These are phyloP conservation scores for Pleurotus cornucopiae DNA, from an alignment of 768 basidiomycete genomes.

Conservation along the genomic window DNA sequence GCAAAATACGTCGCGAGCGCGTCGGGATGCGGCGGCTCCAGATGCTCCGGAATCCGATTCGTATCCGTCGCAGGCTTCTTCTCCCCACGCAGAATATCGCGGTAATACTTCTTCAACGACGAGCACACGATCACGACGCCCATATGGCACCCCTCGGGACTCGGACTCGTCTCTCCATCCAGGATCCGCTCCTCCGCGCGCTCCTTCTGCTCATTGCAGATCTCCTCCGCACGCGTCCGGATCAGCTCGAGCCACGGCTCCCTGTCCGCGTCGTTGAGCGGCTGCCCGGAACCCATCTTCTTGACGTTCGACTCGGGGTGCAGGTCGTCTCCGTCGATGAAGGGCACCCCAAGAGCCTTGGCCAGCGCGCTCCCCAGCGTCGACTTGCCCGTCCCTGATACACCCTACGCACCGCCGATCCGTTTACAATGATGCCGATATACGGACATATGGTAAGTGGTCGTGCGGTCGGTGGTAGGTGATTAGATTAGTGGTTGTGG, in stretches of 20 bases:
- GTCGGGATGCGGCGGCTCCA: slow-evolving; percentile 22
- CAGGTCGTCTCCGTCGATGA: slow-evolving; percentile 85
- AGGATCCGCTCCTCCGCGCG: slow-evolving; percentile 2
- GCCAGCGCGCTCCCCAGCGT: slow-evolving; percentile 68
- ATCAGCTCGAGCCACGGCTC: slow-evolving; percentile 82
- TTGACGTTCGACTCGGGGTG: slow-evolving; percentile 79
- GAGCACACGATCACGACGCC: slow-evolving; percentile 88
- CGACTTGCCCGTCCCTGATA: slow-evolving; percentile 70
- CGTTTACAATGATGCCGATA: background rate
- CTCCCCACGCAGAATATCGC: slow-evolving; percentile 73
- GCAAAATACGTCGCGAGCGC: slow-evolving; percentile 71
- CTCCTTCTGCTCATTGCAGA: slow-evolving; percentile 18
- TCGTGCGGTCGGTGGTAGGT: too few relatives aligned
- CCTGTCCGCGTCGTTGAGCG: slow-evolving; percentile 79
- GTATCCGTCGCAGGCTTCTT: slow-evolving; percentile 15
- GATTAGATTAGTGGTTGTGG: too few relatives aligned
- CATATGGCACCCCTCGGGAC: slow-evolving; percentile 9
- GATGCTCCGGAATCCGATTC: slow-evolving; percentile 18
- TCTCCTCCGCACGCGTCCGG: slow-evolving; percentile 56
- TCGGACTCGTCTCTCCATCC: background rate
- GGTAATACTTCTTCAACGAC: slow-evolving; percentile 75
- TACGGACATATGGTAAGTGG: background rate
- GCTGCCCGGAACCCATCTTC: slow-evolving; percentile 79
- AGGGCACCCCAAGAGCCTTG: slow-evolving; percentile 58
- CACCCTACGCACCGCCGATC: slow-evolving; percentile 42